Conservation (phyloP, 345 rosid species). For the Populus deltoides region DNA sequence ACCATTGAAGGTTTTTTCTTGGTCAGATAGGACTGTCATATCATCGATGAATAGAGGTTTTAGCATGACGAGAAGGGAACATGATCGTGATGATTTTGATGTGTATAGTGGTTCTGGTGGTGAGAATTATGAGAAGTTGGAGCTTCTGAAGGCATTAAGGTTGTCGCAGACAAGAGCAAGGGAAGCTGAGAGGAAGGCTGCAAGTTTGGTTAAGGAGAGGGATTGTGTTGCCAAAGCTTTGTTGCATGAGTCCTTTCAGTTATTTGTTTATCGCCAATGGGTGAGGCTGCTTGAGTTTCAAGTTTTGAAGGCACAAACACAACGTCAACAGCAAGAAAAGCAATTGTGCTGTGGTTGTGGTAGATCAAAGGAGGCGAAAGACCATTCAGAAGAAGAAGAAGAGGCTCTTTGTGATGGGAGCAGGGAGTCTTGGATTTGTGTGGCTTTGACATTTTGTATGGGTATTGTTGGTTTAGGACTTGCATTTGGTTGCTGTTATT, state of each 20-base stretch:
- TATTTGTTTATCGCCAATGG: constrained; percentile 48
- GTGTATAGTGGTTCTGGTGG: not conserved
- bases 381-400: not conserved
- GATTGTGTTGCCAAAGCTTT: constrained; percentile 36
- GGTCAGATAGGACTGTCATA: constrained; percentile 24
- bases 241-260: constrained; percentile 37
- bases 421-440: constrained; percentile 27
- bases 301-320: constrained; percentile 28
- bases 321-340: constrained; percentile 5
- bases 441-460: constrained; percentile 41
- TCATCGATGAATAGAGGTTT: constrained; percentile 23
- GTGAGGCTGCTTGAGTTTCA: constrained; percentile 51
- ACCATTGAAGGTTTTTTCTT: constrained; percentile 43
- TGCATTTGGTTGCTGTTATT: constrained; percentile 26
- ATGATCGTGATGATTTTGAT: not conserved
- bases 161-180: constrained; percentile 66
- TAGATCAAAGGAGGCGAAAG: not conserved
- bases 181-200: constrained; percentile 56
- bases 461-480: constrained; percentile 50
- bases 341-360: not conserved
- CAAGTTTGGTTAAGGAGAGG: constrained; percentile 36
- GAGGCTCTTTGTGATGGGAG: not conserved
- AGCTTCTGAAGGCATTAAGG: constrained; percentile 58
- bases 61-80: constrained; percentile 2
- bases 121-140: constrained; percentile 32